Evolutionary conservation across 2,329 filamentous ascomycete genomes (phyloP).

Genomic region (Colletotrichum orchidophilum): DNA sequence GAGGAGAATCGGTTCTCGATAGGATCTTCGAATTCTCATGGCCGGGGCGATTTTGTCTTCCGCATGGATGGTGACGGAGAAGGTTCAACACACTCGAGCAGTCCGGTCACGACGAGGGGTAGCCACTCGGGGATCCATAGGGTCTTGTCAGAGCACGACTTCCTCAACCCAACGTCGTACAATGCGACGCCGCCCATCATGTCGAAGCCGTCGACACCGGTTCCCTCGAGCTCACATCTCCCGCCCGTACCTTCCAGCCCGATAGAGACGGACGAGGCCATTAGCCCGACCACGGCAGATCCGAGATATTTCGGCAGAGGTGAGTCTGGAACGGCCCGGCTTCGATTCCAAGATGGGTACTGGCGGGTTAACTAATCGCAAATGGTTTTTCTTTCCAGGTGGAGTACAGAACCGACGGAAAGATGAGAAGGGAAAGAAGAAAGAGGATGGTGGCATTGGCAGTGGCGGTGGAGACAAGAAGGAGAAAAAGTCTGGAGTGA

Average conservation of each 20-base stretch:
- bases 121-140: slow-evolving; percentile 46
- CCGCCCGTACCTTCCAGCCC: slow-evolving; percentile 49
- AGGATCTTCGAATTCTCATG: slow-evolving; percentile 32
- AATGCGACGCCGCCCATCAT: slow-evolving; percentile 55
- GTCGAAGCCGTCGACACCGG: slow-evolving; percentile 41
- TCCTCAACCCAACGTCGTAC: slow-evolving; percentile 51
- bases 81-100: slow-evolving; percentile 41
- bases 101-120: slow-evolving; percentile 47
- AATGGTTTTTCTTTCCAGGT: slow-evolving; percentile 43
- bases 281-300: slow-evolving; percentile 45
- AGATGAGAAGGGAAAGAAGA: slow-evolving; percentile 59
- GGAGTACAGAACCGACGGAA: slow-evolving; percentile 60
- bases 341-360: slow-evolving; percentile 44
- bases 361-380: slow-evolving; percentile 16
- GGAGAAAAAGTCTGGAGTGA: slow-evolving; percentile 49
- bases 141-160: slow-evolving; percentile 56
- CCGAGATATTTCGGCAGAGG: slow-evolving; percentile 57
- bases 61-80: slow-evolving; percentile 36
- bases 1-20: slow-evolving; percentile 32
- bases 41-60: slow-evolving; percentile 28
- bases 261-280: slow-evolving; percentile 39
- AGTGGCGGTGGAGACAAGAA: slow-evolving; percentile 40
- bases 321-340: slow-evolving; percentile 41
- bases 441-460: slow-evolving; percentile 45
- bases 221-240: slow-evolving; percentile 43